Base-by-base conservation (phyloP, 192 early-diverging fungal species). In the Backusella luteola region DNA sequence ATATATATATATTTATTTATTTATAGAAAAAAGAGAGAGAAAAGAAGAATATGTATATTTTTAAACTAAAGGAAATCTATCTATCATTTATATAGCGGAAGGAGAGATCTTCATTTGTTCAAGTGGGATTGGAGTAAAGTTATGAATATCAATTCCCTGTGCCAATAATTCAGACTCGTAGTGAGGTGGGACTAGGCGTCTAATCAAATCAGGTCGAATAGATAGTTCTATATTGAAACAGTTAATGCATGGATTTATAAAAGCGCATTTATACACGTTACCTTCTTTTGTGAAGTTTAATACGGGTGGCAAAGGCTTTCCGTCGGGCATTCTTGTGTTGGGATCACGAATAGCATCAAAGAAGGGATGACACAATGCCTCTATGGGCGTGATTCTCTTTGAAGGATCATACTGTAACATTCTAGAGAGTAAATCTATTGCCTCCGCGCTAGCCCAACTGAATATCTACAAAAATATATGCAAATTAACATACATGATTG, bases 321-420 rank as follows among this genome's bases (percentile, higher is more conserved):
- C 97, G 77, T 91, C 95, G 42, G 92, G 89, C 77, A 98, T 84
- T 77, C 82, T 88, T 9, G 95, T 94, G 34, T 89, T 91, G 15
- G 94, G 94, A 66, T 91, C 82, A 70, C 97, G 90, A 83, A 99
- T 88, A 81, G 97, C 95, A 84, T 99, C 96, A 89, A 99, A 99
- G 89, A 98, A 99, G 32, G 92, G 92, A 80, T 97, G 94, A 70
- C 90, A 87, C 89, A 99, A 90, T 32, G 97, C 96, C 81, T 97
- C 94, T 77, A 97, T 91, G 38, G 97, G 91, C n/a, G 93, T 94
- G 75, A 93, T 87, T 35, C 97, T 90, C 71, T 86, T 84, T 32
- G 85, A 78, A 14, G 97, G 97, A 34, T 95, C 96, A 87, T 99
- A 99, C 72, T 97, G 95, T 67, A 99, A 84, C 66, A 99, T 85